These are phyloP conservation scores for Mycena floridula DNA, from an alignment of 768 basidiomycete species.

Conservation along the genomic window DNA sequence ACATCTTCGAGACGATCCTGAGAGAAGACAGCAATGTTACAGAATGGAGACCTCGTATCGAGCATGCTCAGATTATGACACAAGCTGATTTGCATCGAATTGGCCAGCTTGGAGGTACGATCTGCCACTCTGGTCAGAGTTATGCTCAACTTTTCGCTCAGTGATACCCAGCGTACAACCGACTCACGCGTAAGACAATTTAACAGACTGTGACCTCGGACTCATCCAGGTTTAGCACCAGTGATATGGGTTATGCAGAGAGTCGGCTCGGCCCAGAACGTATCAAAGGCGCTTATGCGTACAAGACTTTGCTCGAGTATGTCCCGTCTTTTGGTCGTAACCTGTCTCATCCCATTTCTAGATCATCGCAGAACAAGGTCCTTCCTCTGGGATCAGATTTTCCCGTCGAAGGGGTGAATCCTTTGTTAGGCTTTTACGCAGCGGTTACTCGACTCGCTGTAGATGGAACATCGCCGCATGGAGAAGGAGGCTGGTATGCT, in stretches of 20 bases:
- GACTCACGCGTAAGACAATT: conserved; percentile 68
- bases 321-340: conserved; percentile 11
- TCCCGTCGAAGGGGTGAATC: conserved; percentile 88
- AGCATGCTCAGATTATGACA: conserved; percentile 89
- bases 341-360: conserved; percentile 15
- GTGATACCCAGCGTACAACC: conserved; percentile 92
- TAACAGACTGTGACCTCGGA: not conserved
- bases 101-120: conserved; percentile 67
- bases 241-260: conserved; percentile 93
- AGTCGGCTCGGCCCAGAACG: conserved; percentile 71
- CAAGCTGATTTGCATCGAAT: conserved; percentile 61
- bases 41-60: conserved; percentile 70
- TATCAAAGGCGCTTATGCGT: conserved; percentile 87
- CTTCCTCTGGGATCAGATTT: conserved; percentile 91
- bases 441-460: conserved; percentile 69
- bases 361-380: conserved; percentile 43
- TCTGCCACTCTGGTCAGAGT: not conserved
- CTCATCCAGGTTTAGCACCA: conserved; percentile 44
- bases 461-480: conserved; percentile 78
- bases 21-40: conserved; percentile 25
- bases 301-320: conserved; percentile 69
- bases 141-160: conserved; percentile 17
- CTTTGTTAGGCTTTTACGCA: conserved; percentile 85
- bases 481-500: conserved; percentile 64
- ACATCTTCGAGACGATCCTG: conserved; percentile 73